Evolutionary conservation across 2,329 filamentous ascomycete genomes (phyloP), one percentile per base, ranked within the genome.

Genomic region (Talaromyces pinophilus): DNA sequence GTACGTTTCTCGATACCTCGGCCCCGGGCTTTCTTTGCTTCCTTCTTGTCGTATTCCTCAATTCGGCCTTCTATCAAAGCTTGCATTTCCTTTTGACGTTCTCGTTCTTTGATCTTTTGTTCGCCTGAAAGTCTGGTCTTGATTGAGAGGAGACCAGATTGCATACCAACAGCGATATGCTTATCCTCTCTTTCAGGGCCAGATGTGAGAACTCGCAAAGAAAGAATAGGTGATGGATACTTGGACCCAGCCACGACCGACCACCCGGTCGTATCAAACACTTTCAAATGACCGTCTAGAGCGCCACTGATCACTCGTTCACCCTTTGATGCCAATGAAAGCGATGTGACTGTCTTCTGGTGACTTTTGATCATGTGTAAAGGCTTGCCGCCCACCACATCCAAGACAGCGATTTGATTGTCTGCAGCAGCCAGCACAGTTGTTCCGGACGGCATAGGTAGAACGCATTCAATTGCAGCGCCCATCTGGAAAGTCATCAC

Each of bases 401-500:
- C 95, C 68, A 99, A 85, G 11, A 99, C 92, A 5, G 91, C 93
- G 73, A 99, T 92, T 69, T 91, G 87, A 74, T 92, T 96, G 66
- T 92, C 93, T 19, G 93, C 88, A 2, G 94, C 88, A 13, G 93
- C 93, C 40, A 97, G 85, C 28, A 99, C 83, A 3, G 92, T 93
- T 4, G 93, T 97, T 59, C 92, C 93, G 1, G 91, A 92, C 8
- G 92, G 89, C 80, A 97, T 88, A 6, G 94, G 89, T 4, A 98
- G 83, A n/a, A 99, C 90, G 62, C 88, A 85, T 79, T 99, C 95
- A 25, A 99, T 86, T 1, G 94, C 90, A 17, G 91, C 91, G n/a
- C 88, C 86, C 81, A 97, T 93, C 83, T 96, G 95, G 82, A 99
- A 98, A 0, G 91, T 92, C 90, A 99, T 95, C 70, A 93, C 92